Conservation (phyloP, 352 stramenopile genomes). For the Pythium volutum region DNA sequence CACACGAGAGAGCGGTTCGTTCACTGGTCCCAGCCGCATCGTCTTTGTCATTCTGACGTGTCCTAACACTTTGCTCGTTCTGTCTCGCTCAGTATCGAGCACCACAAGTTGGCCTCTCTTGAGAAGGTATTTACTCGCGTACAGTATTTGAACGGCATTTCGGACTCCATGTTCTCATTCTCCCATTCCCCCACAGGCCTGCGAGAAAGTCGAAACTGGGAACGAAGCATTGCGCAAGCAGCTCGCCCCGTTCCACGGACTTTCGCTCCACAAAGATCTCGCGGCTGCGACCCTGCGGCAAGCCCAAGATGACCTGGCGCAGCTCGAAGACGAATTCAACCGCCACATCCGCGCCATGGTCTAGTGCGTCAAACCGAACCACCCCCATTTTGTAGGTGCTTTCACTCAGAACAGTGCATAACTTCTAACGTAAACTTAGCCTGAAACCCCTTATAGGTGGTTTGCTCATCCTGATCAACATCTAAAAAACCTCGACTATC, state of each 20-base stretch:
- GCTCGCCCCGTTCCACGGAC: constrained; percentile 33
- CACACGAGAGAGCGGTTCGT: constrained; percentile 26
- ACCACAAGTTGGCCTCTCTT: constrained; percentile 29
- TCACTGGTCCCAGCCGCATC: background rate
- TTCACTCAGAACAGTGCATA: background rate
- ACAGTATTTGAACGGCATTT: background rate
- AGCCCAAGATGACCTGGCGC: constrained; percentile 33
- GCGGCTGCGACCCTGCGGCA: constrained; percentile 32
- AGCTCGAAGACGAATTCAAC: constrained; percentile 49
- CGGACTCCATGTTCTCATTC: no score
- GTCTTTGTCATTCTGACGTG: background rate
- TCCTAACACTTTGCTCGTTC: background rate
- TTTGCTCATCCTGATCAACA: no score
- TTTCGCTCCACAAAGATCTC: constrained; percentile 39
- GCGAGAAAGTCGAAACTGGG: constrained; percentile 28
- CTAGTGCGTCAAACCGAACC: background rate
- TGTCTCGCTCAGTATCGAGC: constrained; percentile 29
- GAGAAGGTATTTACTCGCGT: constrained; percentile 21
- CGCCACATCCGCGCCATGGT: constrained; percentile 48
- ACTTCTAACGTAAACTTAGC: no score
- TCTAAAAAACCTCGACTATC: background rate
- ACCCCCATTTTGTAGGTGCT: background rate
- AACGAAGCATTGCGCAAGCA: constrained; percentile 31
- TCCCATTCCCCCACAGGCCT: constrained; percentile 27
- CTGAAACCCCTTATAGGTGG: no score